These are phyloP conservation scores for Lepiota subincarnata DNA, from an alignment of 768 basidiomycete genomes.

Conservation along the genomic window DNA sequence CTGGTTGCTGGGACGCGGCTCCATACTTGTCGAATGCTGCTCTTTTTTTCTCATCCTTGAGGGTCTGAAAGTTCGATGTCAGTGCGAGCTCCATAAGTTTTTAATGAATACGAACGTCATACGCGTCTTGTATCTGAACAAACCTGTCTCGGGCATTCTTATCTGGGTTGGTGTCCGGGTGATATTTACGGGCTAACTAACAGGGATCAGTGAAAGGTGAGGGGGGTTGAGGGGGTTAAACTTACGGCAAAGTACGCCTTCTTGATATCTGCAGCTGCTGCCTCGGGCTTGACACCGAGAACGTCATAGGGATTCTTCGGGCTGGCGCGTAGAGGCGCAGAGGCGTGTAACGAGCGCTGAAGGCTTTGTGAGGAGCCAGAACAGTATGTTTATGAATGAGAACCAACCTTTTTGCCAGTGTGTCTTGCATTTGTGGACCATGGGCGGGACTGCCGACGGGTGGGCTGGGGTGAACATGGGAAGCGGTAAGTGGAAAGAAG, in stretches of 20 bases:
- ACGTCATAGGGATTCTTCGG: constrained; percentile 87
- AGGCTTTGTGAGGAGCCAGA: constrained; percentile 19
- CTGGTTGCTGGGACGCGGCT: constrained; percentile 85
- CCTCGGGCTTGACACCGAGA: constrained; percentile 84
- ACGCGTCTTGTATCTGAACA: constrained; percentile 94
- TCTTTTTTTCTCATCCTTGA: constrained; percentile 94
- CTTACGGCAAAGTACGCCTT: constrained; percentile 94
- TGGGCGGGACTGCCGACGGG: not conserved
- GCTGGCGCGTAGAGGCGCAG: constrained; percentile 47
- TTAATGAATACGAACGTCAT: constrained; percentile 60
- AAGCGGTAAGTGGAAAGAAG: constrained; percentile 35
- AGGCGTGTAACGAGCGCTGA: constrained; percentile 76
- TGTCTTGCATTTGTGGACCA: not conserved
- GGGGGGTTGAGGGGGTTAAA: constrained; percentile 14
- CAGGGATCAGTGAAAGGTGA: constrained; percentile 14
- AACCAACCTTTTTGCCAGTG: constrained; percentile 36
- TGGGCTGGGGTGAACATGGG: constrained; percentile 28
- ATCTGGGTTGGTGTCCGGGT: constrained; percentile 96
- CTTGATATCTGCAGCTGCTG: constrained; percentile 87
- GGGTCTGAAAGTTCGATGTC: constrained; percentile 45
- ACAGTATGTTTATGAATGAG: constrained; percentile 2
- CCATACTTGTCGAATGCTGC: constrained; percentile 91
- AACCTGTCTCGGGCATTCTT: constrained; percentile 89
- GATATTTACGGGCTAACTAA: constrained; percentile 95
- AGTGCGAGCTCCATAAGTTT: constrained; percentile 3